Conservation (phyloP, 768 basidiomycete genomes). For the Steccherinum ochraceum region DNA sequence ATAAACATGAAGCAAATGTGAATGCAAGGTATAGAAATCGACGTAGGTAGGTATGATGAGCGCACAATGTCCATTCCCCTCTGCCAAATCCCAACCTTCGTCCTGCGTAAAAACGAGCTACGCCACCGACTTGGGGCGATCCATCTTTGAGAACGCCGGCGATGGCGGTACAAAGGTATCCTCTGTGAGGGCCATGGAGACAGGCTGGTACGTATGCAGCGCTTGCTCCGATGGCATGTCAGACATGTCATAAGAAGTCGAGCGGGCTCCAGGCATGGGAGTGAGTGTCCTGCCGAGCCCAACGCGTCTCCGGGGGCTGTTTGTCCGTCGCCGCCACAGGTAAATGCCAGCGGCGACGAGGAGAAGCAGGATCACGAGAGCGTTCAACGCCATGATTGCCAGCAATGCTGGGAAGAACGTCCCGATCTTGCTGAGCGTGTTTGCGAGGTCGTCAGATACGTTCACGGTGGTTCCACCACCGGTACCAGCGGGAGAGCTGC, state of each 20-base stretch:
- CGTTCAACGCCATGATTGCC: conserved; percentile 72
- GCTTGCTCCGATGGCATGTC: conserved; percentile 12
- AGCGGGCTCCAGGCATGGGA: conserved; percentile 30
- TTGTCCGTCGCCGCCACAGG: conserved; percentile 43
- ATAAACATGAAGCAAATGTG: no score
- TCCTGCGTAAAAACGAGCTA: conserved; percentile 12
- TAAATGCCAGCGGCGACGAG: conserved; percentile 45
- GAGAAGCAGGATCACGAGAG: conserved; percentile 57
- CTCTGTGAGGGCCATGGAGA: conserved; percentile 46
- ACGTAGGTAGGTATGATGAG: no score
- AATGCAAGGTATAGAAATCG: no score
- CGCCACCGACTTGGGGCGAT: conserved; percentile 37
- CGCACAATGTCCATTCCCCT: no score
- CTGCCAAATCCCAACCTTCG: no score
- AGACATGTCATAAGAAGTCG: conserved; percentile 12
- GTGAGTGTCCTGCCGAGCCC: conserved; percentile 56
- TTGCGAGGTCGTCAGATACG: conserved; percentile 51
- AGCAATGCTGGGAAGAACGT: conserved; percentile 69
- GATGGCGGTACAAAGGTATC: conserved; percentile 31
- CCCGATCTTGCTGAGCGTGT: conserved; percentile 56
- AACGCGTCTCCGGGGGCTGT: conserved; percentile 25
- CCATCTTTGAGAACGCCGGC: conserved; percentile 24
- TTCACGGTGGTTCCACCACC: conserved; percentile 40
- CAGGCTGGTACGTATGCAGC: conserved; percentile 70
- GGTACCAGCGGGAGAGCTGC: conserved; percentile 31